phyloP scores from a whole-genome alignment of 139 green algal genomes.

The Asterochloris erici region DNA sequence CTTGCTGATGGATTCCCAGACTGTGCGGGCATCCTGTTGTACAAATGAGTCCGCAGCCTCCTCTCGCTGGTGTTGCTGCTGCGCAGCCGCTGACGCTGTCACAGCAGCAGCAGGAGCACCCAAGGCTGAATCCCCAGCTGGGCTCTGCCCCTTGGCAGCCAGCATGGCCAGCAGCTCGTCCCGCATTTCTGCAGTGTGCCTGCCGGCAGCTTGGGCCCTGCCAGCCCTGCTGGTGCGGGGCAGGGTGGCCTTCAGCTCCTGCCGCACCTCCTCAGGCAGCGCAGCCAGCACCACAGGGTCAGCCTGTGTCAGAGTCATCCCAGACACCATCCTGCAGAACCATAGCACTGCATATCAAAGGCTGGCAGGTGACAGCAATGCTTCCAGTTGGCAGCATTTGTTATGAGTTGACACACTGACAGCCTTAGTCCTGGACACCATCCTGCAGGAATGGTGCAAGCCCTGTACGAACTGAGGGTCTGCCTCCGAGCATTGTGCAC shows the following conservation, averaged over 20 bases:
- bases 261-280: conserved; percentile 43
- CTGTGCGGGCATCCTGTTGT: too few relatives aligned
- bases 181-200: background rate
- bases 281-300: conserved; percentile 46
- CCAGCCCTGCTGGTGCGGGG: background rate
- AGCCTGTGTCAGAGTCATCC: conserved; percentile 29
- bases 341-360: background rate
- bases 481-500: background rate
- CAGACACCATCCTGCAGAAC: background rate
- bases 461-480: too few relatives aligned
- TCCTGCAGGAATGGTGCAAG: background rate
- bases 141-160: too few relatives aligned
- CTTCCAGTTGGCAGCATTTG: background rate
- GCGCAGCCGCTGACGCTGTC: too few relatives aligned
- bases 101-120: too few relatives aligned
- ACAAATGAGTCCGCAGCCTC: too few relatives aligned
- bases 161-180: background rate
- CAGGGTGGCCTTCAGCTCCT: conserved; percentile 33
- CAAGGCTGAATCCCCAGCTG: too few relatives aligned
- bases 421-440: background rate
- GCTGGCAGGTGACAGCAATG: background rate
- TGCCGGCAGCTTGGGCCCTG: background rate
- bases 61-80: too few relatives aligned
- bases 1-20: too few relatives aligned
- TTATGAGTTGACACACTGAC: background rate